A percentile compares a stretch with the other conserved stretches of the same genome.
These are phyloP conservation scores for Xylariaceae sp. DNA, from an alignment of 2,329 filamentous ascomycete species.

Conservation along the genomic window DNA sequence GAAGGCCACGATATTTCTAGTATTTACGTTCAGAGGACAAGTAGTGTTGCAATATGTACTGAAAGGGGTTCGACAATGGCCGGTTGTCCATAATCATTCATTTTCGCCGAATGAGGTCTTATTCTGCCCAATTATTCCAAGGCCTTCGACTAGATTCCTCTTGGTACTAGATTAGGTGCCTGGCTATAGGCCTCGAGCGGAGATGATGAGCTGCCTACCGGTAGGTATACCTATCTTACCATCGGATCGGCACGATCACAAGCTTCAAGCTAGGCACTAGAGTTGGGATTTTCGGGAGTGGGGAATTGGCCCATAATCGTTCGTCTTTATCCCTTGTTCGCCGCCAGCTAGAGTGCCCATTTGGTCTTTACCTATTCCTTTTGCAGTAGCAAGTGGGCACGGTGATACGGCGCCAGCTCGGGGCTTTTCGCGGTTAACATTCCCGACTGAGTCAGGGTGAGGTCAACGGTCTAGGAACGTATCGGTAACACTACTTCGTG, in stretches of 20 bases:
- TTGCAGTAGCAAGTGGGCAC: conserved; percentile 16
- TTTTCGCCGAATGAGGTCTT: not conserved
- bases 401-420: conserved; percentile 6
- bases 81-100: not conserved
- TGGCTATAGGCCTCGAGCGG: not conserved
- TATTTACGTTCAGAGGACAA: not conserved
- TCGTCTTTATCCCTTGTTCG: not conserved
- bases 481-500: not conserved
- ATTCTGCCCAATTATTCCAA: not conserved
- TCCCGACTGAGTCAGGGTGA: not conserved
- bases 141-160: not conserved
- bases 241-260: not conserved
- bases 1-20: not conserved
- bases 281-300: conserved; percentile 1
- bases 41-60: not conserved
- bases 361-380: conserved; percentile 2
- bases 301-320: conserved; percentile 7
- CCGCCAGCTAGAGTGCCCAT: not conserved
- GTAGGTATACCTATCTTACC: no score
- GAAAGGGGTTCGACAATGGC: not conserved
- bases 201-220: not conserved
- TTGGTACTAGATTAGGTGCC: not conserved
- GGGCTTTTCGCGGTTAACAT: conserved; percentile 1
- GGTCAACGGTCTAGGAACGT: not conserved
- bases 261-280: not conserved